Evolutionary conservation across 2,329 filamentous ascomycete species (phyloP).

Genomic region (Phyllosticta citriasiana): DNA sequence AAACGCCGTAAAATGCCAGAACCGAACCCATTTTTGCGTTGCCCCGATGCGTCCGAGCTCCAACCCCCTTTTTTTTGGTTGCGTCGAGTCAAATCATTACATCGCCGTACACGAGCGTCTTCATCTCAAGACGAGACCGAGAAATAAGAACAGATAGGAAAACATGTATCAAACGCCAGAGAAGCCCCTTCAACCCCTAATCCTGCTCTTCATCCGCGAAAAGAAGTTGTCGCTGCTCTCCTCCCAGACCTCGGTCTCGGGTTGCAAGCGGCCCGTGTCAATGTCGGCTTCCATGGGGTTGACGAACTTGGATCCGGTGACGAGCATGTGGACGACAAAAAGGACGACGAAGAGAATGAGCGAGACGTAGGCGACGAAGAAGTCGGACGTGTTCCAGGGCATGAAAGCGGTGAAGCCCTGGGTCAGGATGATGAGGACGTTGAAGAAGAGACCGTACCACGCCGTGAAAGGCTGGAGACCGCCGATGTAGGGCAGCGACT

Average conservation of each 20-base stretch:
- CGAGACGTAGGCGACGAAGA: slow-evolving; percentile 31
- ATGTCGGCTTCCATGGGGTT: slow-evolving; percentile 34
- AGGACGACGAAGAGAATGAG: slow-evolving; percentile 35
- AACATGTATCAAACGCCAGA: not conserved
- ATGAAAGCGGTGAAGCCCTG: slow-evolving; percentile 33
- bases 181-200: not conserved
- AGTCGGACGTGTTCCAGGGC: slow-evolving; percentile 25
- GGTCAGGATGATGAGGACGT: slow-evolving; percentile 30
- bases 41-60: no score
- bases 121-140: no score
- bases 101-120: no score
- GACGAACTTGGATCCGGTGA: slow-evolving; percentile 29
- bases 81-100: no score
- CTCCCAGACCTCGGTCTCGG: slow-evolving; percentile 11
- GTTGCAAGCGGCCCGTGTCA: slow-evolving; percentile 26
- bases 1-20: no score
- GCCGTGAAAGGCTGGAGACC: slow-evolving; percentile 25
- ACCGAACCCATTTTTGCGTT: no score
- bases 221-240: slow-evolving; percentile 8
- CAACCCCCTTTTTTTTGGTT: no score
- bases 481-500: slow-evolving; percentile 28
- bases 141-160: no score
- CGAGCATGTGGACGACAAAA: slow-evolving; percentile 50
- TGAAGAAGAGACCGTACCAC: slow-evolving; percentile 29
- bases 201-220: slow-evolving; percentile 3